Percentiles rank a stretch among this genome's conserved stretches.
These are phyloP conservation scores for Trichosporon coremiiforme DNA, from an alignment of 1,284 basidiomycete species.

Conservation along the genomic window DNA sequence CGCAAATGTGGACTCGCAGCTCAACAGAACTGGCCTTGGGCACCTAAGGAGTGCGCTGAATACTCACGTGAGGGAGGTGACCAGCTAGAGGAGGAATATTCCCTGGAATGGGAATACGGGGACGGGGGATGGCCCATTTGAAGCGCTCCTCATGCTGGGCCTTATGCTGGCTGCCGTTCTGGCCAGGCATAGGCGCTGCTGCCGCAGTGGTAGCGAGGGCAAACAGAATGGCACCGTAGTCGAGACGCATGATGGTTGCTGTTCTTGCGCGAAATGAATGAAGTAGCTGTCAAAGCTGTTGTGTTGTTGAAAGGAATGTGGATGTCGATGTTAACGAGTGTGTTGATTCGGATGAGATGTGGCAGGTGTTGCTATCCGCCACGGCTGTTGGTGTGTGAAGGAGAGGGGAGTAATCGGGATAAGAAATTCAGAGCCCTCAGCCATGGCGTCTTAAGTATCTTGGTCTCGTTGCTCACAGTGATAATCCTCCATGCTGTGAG, in stretches of 20 bases:
- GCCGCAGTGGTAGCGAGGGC: neutral
- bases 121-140: too few species aligned
- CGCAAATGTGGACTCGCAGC: too few species aligned
- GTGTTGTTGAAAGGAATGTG: neutral
- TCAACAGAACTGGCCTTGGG: too few species aligned
- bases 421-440: neutral
- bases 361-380: neutral
- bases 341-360: neutral
- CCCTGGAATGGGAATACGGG: too few species aligned
- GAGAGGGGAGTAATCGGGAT: neutral
- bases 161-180: too few species aligned
- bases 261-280: neutral
- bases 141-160: neutral
- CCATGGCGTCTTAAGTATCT: neutral
- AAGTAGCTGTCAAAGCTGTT: neutral
- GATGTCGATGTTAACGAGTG: neutral
- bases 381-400: neutral
- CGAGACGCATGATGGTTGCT: neutral
- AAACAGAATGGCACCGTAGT: neutral
- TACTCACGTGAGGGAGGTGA: too few species aligned
- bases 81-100: too few species aligned
- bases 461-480: neutral
- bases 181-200: neutral
- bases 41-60: too few species aligned
- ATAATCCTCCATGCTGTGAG: neutral